phyloP scores from a whole-genome alignment of 2,329 filamentous ascomycete species.

The Teratosphaeria pseudoeucalypti region DNA sequence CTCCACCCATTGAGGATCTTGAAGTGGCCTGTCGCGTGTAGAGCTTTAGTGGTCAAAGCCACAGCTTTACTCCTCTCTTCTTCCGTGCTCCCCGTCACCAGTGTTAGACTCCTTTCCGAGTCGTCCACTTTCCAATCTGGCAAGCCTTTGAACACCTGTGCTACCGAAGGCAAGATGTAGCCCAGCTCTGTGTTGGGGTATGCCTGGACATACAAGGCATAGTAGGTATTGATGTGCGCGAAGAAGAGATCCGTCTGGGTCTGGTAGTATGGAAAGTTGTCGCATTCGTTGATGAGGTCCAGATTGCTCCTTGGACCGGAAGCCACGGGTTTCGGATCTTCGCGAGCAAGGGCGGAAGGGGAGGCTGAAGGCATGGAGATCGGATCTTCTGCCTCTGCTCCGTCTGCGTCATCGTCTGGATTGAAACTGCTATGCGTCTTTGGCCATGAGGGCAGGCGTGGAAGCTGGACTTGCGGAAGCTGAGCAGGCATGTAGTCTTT shows the following conservation, averaged over 20 bases:
- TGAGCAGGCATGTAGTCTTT: slow-evolving; percentile 12
- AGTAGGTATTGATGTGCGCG: slow-evolving; percentile 37
- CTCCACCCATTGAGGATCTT: slow-evolving; percentile 68
- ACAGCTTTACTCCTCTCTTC: slow-evolving; percentile 51
- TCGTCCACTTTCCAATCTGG: slow-evolving; percentile 54
- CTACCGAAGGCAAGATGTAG: slow-evolving; percentile 51
- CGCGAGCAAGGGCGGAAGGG: neutral
- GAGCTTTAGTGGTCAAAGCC: slow-evolving; percentile 51
- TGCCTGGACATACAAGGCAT: slow-evolving; percentile 56
- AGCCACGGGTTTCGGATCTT: slow-evolving; percentile 20
- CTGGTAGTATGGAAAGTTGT: slow-evolving; percentile 64
- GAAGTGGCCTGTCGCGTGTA: slow-evolving; percentile 63
- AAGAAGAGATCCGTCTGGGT: slow-evolving; percentile 48
- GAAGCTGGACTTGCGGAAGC: slow-evolving; percentile 3
- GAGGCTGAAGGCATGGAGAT: neutral
- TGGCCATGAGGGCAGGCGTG: slow-evolving; percentile 19
- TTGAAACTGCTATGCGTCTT: slow-evolving; percentile 8
- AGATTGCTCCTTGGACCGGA: slow-evolving; percentile 36
- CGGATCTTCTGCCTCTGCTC: neutral
- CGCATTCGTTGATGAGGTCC: slow-evolving; percentile 47
- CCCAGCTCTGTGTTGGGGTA: slow-evolving; percentile 53
- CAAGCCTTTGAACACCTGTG: slow-evolving; percentile 44
- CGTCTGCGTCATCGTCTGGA: slow-evolving; percentile 12
- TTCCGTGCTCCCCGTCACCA: slow-evolving; percentile 47
- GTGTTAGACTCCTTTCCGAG: slow-evolving; percentile 49